Evolutionary conservation across 2,329 filamentous ascomycete genomes (phyloP).

Genomic region (Xylaria sp.): DNA sequence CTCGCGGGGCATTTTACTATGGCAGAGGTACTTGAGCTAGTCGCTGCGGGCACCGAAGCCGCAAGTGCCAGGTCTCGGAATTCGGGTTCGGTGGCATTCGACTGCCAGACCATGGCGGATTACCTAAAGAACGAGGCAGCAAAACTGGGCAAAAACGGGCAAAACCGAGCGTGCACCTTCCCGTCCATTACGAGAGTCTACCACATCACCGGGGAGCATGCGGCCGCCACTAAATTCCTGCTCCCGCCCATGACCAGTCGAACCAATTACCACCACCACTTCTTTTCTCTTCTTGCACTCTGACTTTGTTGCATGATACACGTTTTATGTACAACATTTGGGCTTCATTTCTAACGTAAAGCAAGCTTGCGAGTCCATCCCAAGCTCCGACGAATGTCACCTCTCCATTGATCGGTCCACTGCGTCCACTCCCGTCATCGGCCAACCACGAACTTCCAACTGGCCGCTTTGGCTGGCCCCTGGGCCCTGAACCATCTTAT

Average conservation of each 20-base stretch:
- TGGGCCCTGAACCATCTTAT: constrained; percentile 5
- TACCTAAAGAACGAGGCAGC: background rate
- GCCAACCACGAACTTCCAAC: constrained; percentile 1
- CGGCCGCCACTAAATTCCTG: constrained; percentile 1
- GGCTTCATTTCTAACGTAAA: background rate
- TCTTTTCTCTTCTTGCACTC: background rate
- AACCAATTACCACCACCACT: background rate
- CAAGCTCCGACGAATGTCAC: background rate
- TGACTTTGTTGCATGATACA: background rate
- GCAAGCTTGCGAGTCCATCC: background rate
- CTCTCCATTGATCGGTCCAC: background rate
- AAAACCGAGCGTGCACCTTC: background rate
- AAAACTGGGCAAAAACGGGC: background rate
- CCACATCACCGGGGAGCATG: constrained; percentile 1
- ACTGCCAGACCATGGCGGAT: background rate
- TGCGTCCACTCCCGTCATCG: constrained; percentile 5
- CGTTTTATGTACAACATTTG: background rate
- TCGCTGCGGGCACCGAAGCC: background rate
- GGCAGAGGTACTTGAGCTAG: background rate
- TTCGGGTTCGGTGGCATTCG: constrained; percentile 9
- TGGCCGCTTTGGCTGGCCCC: constrained; percentile 15
- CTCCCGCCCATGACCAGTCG: background rate
- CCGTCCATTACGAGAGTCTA: background rate
- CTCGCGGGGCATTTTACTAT: background rate
- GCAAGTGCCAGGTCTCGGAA: background rate